phyloP scores from a whole-genome alignment of 2,329 filamentous ascomycete species.

The Xylariaceae sp. region DNA sequence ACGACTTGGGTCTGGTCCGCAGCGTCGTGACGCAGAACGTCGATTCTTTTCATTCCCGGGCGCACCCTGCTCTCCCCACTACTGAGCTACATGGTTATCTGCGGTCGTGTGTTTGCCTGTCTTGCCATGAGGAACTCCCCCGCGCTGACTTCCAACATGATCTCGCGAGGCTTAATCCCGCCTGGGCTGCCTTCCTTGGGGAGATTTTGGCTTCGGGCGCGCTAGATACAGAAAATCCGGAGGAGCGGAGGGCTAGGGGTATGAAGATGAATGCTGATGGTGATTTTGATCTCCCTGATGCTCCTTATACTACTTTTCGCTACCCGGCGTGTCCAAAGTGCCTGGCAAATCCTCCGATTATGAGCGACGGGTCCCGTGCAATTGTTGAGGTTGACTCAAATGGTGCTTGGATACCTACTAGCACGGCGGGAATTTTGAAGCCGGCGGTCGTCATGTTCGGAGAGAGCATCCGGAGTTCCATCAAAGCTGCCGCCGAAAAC shows the following conservation, averaged over 20 bases:
- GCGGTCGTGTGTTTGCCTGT: slow-evolving; percentile 73
- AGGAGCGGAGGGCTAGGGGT: slow-evolving; percentile 62
- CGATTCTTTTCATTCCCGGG: slow-evolving; percentile 81
- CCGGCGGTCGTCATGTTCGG: slow-evolving; percentile 96
- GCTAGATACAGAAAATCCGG: slow-evolving; percentile 70
- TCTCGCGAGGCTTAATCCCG: slow-evolving; percentile 74
- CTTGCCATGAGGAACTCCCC: slow-evolving; percentile 67
- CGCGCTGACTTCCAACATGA: slow-evolving; percentile 71
- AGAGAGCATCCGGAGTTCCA: slow-evolving; percentile 67
- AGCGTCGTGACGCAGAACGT: slow-evolving; percentile 93
- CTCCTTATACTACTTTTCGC: slow-evolving; percentile 82
- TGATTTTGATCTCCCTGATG: slow-evolving; percentile 83
- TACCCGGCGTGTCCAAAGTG: slow-evolving; percentile 88
- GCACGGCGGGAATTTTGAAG: slow-evolving; percentile 77
- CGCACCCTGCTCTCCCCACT: slow-evolving; percentile 70
- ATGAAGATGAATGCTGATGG: slow-evolving; percentile 89
- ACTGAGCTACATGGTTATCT: slow-evolving; percentile 91
- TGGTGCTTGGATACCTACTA: slow-evolving; percentile 67
- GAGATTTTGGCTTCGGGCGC: slow-evolving; percentile 71
- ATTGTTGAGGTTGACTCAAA: slow-evolving; percentile 69
- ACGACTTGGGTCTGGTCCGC: slow-evolving; percentile 65
- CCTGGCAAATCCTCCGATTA: slow-evolving; percentile 56
- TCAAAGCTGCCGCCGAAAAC: slow-evolving; percentile 73
- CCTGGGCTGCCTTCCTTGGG: slow-evolving; percentile 73
- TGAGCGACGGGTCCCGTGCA: slow-evolving; percentile 51